Conservation (phyloP, 192 early-diverging fungal genomes). For the Coemansia guatemalensis region DNA sequence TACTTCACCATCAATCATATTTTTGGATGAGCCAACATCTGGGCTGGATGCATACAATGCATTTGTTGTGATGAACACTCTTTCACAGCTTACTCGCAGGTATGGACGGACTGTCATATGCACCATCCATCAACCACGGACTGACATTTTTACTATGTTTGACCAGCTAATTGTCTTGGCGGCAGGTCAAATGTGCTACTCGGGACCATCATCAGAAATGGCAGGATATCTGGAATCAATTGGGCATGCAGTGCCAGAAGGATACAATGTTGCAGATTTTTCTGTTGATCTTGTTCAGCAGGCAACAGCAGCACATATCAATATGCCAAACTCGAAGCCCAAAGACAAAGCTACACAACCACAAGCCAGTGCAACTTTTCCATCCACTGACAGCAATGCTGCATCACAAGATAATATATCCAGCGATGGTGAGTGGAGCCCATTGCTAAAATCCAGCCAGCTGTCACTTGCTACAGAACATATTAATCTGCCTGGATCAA, state of each 20-base stretch:
- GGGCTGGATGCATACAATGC: slow-evolving; percentile 92
- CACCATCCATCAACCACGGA: slow-evolving; percentile 94
- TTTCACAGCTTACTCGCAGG: slow-evolving; percentile 49
- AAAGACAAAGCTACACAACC: not conserved
- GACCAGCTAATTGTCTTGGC: slow-evolving; percentile 84
- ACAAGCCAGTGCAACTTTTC: not conserved
- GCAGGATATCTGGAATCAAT: slow-evolving; percentile 66
- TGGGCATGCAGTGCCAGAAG: slow-evolving; percentile 78
- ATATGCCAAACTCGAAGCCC: not conserved
- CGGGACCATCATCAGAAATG: slow-evolving; percentile 66
- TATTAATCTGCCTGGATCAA: not conserved
- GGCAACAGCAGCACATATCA: slow-evolving; percentile 20
- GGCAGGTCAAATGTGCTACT: slow-evolving; percentile 80
- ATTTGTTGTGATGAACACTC: slow-evolving; percentile 86
- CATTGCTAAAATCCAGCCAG: slow-evolving; percentile 16
- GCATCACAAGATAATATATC: not conserved
- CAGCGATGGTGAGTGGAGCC: slow-evolving; percentile 38
- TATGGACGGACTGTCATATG: slow-evolving; percentile 71
- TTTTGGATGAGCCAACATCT: slow-evolving; percentile 80
- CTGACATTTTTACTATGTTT: slow-evolving; percentile 88
- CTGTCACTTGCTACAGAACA: slow-evolving; percentile 2
- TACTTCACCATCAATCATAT: slow-evolving; percentile 84
- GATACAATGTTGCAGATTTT: slow-evolving; percentile 91
- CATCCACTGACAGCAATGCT: not conserved
- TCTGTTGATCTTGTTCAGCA: slow-evolving; percentile 48